A percentile compares a stretch with the other conserved stretches of the same genome.
These are phyloP conservation scores for Lasiodiplodia citricola DNA, from an alignment of 2,329 filamentous ascomycete species.

Conservation along the genomic window DNA sequence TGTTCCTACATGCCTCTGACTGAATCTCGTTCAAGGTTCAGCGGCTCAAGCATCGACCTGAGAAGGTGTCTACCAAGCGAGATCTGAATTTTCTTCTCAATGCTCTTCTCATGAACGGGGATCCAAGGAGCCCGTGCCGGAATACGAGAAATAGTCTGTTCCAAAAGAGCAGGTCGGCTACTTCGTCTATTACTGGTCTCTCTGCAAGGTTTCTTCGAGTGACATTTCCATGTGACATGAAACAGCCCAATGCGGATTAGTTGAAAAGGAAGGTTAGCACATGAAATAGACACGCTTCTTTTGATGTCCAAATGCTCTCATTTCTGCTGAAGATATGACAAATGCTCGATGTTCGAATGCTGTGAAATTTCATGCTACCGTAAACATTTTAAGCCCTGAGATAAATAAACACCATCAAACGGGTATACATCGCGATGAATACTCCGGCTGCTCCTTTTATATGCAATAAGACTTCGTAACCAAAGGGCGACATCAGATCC, in stretches of 20 bases:
- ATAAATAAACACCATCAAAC: neutral
- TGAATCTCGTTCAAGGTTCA: neutral
- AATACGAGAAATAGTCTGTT: neutral
- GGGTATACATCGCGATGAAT: slow-evolving; percentile 10
- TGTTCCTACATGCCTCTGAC: neutral
- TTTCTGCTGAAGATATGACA: neutral
- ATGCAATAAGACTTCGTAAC: neutral
- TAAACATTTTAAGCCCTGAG: neutral
- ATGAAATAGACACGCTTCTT: no score
- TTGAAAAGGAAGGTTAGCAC: no score
- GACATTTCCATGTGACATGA: neutral
- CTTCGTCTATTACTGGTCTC: neutral
- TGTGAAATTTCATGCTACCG: neutral
- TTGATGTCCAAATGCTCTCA: neutral
- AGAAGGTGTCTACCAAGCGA: neutral
- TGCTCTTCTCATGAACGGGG: neutral
- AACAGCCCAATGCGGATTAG: neutral
- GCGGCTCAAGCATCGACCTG: neutral
- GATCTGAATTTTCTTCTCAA: neutral
- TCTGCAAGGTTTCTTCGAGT: neutral
- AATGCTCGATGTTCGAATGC: neutral
- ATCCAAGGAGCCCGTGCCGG: neutral
- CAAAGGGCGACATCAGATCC: neutral
- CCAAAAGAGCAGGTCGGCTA: neutral
- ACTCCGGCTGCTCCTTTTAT: neutral